Evolutionary conservation across 495 filamentous ascomycete genomes (phyloP), one percentile per base, ranked within the genome.

Genomic region (Jackrogersella minutella): DNA sequence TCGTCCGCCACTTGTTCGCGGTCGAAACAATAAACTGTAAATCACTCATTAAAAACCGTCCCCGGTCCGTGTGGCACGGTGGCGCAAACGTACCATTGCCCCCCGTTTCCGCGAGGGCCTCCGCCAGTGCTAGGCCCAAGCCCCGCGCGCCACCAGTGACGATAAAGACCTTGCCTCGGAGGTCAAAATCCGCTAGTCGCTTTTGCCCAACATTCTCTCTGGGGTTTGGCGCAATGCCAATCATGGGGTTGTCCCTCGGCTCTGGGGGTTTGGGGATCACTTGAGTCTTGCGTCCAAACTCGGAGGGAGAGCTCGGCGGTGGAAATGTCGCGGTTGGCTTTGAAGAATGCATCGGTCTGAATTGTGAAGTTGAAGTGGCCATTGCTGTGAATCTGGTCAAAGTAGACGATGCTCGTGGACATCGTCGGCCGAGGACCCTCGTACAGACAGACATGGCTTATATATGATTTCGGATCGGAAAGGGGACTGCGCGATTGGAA

Each of bases 81-180:
- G 21, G 17, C 8, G 19, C 11, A 44, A 54, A 52, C 67, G 28
- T 79, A 89, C 87, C 86, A 70, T 84, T 85, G 1, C 85, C 88
- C 8, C 89, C 88, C 11, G 89, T 87, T 68, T 91, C 88, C 43
- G 87, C 82, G n/a, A 91, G 76, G 7, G 87, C 89, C 69, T 91
- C 88, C 1, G 86, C 86, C 74, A 91, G 83, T 3, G 83, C 80
- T 5, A 92, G 76, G 7, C 90, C 89, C 3, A 92, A 74, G 3
- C 88, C 87, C 54, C 82, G 76, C 26, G 81, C 87, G 17, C 86
- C 87, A 19, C 87, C 88, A 0, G 88, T 89, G 33, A 91, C 84
- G 40, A 86, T 73, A 52, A 84, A 85, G 22, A 90, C 85, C 28
- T 85, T 80, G 30, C 79, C 83, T 31, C 79, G 72, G 2, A 91